phyloP scores from a whole-genome alignment of 2,329 filamentous ascomycete species.

The Cadophora gregata region DNA sequence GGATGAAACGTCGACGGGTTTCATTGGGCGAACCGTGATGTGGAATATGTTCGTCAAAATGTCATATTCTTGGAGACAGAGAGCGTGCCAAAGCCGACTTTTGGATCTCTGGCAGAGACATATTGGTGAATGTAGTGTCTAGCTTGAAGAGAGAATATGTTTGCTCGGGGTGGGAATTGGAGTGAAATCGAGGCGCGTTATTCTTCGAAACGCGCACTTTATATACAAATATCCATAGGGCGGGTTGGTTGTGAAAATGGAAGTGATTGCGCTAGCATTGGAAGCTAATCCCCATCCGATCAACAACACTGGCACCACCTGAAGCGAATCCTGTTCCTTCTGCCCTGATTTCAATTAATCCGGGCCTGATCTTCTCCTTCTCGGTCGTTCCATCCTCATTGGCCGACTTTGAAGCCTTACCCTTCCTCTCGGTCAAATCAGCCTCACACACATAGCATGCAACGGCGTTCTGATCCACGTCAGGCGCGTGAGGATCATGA shows the following conservation, averaged over 20 bases:
- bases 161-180: neutral
- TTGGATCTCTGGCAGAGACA: neutral
- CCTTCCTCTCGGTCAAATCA: slow-evolving; percentile 63
- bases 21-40: neutral
- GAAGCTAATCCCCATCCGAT: slow-evolving; percentile 79
- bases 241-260: neutral
- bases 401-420: slow-evolving; percentile 52
- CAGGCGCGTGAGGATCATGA: slow-evolving; percentile 64
- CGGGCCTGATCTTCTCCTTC: slow-evolving; percentile 67
- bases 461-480: slow-evolving; percentile 55
- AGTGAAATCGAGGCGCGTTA: neutral
- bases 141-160: neutral
- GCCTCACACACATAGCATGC: slow-evolving; percentile 88
- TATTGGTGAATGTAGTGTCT: neutral
- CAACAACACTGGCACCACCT: slow-evolving; percentile 81
- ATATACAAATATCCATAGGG: neutral
- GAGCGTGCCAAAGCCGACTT: neutral
- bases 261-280: slow-evolving; percentile 63
- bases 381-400: slow-evolving; percentile 53
- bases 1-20: neutral
- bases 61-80: neutral
- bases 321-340: slow-evolving; percentile 95
- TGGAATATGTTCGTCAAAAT: neutral
- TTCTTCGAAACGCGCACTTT: neutral
- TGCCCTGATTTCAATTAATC: slow-evolving; percentile 78